Percentiles rank a stretch among this genome's conserved stretches.
Evolutionary conservation across 805 yeast species (phyloP).

Genomic region (Lachancea sp.): DNA sequence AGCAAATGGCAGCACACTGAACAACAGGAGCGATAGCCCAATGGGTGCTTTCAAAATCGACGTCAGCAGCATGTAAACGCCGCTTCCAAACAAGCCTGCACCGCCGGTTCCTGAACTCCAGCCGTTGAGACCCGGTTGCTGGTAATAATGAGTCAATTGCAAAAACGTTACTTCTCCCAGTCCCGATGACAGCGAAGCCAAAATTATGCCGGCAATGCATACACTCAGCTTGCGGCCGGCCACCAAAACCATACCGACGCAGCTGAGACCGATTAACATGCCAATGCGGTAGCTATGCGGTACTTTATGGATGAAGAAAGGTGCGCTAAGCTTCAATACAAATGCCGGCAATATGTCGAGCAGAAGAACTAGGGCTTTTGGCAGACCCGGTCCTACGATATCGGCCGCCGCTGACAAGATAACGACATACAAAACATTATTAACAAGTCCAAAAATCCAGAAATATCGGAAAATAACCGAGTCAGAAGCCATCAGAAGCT

Average conservation of each 20-base stretch:
- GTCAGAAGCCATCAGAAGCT: not conserved
- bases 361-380: conserved; percentile 78
- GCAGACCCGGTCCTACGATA: conserved; percentile 73
- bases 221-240: conserved; percentile 31
- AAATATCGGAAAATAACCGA: conserved; percentile 44
- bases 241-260: conserved; percentile 68
- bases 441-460: conserved; percentile 78
- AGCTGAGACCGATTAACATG: conserved; percentile 51
- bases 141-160: conserved; percentile 76
- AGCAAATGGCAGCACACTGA: conserved; percentile 50
- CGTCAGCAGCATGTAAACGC: conserved; percentile 62
- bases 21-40: conserved; percentile 47
- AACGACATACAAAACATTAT: conserved; percentile 86
- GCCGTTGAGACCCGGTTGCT: conserved; percentile 59
- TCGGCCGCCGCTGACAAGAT: conserved; percentile 90
- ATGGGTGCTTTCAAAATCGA: conserved; percentile 57
- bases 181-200: conserved; percentile 84
- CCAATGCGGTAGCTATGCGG: conserved; percentile 53
- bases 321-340: conserved; percentile 61
- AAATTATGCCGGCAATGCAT: conserved; percentile 58
- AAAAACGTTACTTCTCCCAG: conserved; percentile 86
- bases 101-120: conserved; percentile 96
- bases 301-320: conserved; percentile 66
- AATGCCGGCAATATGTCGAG: conserved; percentile 88
- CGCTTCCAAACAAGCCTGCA: conserved; percentile 85